Evolutionary conservation across 345 rosid genomes (phyloP), one percentile per base, ranked within the genome.

Genomic region (Crucihimalaya himalaica): DNA sequence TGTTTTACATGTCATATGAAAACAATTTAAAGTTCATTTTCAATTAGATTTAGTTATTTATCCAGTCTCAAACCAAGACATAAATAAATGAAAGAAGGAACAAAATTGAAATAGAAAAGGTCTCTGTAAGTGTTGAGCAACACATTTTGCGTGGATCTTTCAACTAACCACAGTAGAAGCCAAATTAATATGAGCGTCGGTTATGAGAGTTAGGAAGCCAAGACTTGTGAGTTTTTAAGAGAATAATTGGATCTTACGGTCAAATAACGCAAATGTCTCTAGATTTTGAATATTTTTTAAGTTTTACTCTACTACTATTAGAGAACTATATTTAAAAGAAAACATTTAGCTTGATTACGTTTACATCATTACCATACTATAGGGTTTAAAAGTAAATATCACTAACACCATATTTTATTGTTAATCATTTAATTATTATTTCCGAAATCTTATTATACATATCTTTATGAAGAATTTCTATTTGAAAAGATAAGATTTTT

Each of bases 111-210:
- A 39, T 28, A 18, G 13, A 25, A 58, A 59, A 21, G 18, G 76
- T 62, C 18, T 35, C 8, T 20, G 35, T 20, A 4, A 20, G 5
- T 28, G 61, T 57, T 53, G 28, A 66, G 16, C 57, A 56, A 67
- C 61, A 39, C 72, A 67, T 59, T 48, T 67, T 8, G 52, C 68
- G 45, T 59, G 73, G 11, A 20, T 43, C 25, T 58, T 67, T 53
- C 50, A 74, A 58, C 68, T 37, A 74, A 37, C 48, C 19, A 14
- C 5, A 42, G 35, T 21, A 13, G 19, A 23, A 58, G 25, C 51
- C 60, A 56, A 25, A 35, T 27, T 66, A 25, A 10, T 64, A 56
- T 66, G 72, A 32, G 43, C 19, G 43, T 61, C 19, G 25, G 45
- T 43, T 19, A 29, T n/a, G 31, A 14, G 10, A 42, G 15, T 8